Percentiles rank a stretch among this genome's conserved stretches.
Conservation (phyloP, 2,329 filamentous ascomycete genomes). For the Chrysoporthe puriensis region DNA sequence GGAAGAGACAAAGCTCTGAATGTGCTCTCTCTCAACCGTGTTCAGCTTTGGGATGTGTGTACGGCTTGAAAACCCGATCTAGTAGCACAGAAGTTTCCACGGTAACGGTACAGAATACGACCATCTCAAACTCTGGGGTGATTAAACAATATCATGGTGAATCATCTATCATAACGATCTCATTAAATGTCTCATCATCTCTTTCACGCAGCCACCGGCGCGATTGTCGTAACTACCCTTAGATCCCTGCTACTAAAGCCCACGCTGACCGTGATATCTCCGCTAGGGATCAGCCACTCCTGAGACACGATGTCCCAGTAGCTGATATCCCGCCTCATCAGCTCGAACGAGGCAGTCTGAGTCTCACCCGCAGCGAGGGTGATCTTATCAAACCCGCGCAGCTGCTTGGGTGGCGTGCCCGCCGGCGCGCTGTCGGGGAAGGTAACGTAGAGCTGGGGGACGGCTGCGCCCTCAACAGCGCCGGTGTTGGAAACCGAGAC, state of each 20-base stretch:
- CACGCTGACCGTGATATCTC: constrained; percentile 37
- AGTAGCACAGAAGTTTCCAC: no score
- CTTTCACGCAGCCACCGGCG: constrained; percentile 21
- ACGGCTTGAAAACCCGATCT: no score
- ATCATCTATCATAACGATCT: constrained; percentile 13
- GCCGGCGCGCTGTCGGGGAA: constrained; percentile 47
- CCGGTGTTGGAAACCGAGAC: constrained; percentile 59
- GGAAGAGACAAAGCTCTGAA: no score
- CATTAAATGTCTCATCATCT: not conserved
- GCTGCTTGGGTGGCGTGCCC: constrained; percentile 52
- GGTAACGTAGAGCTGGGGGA: constrained; percentile 61
- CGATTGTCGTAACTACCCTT: constrained; percentile 17
- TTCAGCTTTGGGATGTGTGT: no score
- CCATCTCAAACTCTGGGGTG: not conserved
- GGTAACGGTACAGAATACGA: not conserved
- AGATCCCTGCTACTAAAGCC: constrained; percentile 38
- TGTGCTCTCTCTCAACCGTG: no score
- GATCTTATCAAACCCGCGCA: constrained; percentile 58
- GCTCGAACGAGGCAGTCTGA: constrained; percentile 46
- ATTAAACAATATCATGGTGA: not conserved
- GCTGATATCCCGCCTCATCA: constrained; percentile 53
- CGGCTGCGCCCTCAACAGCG: constrained; percentile 52
- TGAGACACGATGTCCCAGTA: constrained; percentile 51
- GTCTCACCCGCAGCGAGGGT: constrained; percentile 46
- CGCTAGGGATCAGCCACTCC: constrained; percentile 44